Evolutionary conservation across 805 yeast genomes (phyloP).

Genomic region (Monosporozyma yasuniensis): DNA sequence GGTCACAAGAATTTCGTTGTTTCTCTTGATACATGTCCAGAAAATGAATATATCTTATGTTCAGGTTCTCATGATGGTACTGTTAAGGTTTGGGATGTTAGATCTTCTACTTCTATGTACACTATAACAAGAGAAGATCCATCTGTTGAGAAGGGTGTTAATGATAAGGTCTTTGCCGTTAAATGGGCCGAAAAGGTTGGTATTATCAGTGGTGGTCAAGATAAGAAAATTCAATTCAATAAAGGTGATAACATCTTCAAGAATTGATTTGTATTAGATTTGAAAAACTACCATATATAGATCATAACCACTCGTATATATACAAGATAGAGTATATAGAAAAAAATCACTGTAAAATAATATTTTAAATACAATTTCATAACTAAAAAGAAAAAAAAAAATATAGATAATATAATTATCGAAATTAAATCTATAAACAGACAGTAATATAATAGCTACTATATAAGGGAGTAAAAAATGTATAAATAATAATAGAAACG

Average conservation of each 20-base stretch:
- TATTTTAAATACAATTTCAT: background rate
- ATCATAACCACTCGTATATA: background rate
- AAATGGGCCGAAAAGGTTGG: conserved; percentile 77
- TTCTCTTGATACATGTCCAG: conserved; percentile 63
- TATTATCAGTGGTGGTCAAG: conserved; percentile 88
- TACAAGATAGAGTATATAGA: background rate
- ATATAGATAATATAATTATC: no score
- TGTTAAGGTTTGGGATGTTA: conserved; percentile 88
- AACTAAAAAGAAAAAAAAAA: background rate
- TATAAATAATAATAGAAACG: background rate
- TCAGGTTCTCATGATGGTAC: conserved; percentile 97
- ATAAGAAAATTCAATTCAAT: conserved; percentile 85
- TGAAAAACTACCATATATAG: background rate
- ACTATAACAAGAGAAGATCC: conserved; percentile 67
- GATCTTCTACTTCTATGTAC: conserved; percentile 75
- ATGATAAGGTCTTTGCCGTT: conserved; percentile 73
- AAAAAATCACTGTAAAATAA: background rate
- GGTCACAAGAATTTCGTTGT: conserved; percentile 94
- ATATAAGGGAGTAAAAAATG: background rate
- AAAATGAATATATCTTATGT: conserved; percentile 69
- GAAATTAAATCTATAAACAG: no score
- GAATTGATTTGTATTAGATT: conserved; percentile 5
- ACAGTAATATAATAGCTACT: background rate
- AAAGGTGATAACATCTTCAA: conserved; percentile 32
- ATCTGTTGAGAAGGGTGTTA: conserved; percentile 34